Conservation (phyloP, 108 stramenopile genomes). For the Chaetoceros tenuissimus region DNA sequence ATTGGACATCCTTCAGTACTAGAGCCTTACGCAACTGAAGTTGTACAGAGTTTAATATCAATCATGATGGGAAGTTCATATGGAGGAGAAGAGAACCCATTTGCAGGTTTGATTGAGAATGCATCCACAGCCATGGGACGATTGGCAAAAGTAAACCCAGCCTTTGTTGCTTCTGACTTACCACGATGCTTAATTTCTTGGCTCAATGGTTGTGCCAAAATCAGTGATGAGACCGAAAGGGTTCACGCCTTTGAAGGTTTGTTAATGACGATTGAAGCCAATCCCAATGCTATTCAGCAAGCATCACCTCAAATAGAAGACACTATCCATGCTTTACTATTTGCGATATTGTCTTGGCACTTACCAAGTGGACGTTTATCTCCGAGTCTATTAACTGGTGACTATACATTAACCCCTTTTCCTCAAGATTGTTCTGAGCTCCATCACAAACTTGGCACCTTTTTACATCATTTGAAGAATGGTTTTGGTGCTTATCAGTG, state of each 20-base stretch:
- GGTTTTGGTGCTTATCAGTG: slow-evolving; percentile 51
- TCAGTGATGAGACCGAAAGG: slow-evolving; percentile 52
- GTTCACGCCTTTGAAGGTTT: slow-evolving; percentile 76
- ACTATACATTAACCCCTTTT: slow-evolving; percentile 54
- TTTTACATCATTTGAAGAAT: slow-evolving; percentile 52
- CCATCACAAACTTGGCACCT: slow-evolving; percentile 28
- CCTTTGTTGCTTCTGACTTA: slow-evolving; percentile 75
- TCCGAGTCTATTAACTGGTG: slow-evolving; percentile 23
- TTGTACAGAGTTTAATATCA: slow-evolving; percentile 65
- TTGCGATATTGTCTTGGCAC: slow-evolving; percentile 70
- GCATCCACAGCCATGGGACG: slow-evolving; percentile 81
- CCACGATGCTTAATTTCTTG: slow-evolving; percentile 73
- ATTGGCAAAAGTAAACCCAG: slow-evolving; percentile 69
- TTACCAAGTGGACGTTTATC: slow-evolving; percentile 28
- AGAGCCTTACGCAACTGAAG: slow-evolving; percentile 39
- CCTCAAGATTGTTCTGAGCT: slow-evolving; percentile 50
- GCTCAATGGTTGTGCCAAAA: slow-evolving; percentile 63
- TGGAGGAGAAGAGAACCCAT: slow-evolving; percentile 26
- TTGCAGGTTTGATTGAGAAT: slow-evolving; percentile 82
- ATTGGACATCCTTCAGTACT: slow-evolving; percentile 53
- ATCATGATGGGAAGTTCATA: slow-evolving; percentile 59
- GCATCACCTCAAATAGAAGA: slow-evolving; percentile 29
- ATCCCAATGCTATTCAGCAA: slow-evolving; percentile 62
- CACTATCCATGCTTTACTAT: slow-evolving; percentile 50
- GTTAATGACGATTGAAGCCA: slow-evolving; percentile 48